A percentile compares a stretch with the other conserved stretches of the same genome.
These are phyloP conservation scores for Eleusine coracana DNA, from an alignment of 176 grass and related monocot genomes.

Conservation along the genomic window DNA sequence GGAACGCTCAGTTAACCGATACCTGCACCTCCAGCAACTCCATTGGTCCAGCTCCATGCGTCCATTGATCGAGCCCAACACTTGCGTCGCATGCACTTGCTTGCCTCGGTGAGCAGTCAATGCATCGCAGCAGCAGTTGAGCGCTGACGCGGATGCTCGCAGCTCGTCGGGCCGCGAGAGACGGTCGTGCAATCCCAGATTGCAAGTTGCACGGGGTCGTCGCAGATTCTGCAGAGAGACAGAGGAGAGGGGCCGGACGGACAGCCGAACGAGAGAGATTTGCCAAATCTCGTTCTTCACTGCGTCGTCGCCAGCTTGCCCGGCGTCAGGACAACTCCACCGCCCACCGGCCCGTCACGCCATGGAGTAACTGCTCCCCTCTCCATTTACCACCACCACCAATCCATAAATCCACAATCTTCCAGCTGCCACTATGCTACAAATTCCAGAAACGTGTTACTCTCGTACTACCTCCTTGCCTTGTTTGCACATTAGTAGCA, in stretches of 20 bases:
- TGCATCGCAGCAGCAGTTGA: background rate
- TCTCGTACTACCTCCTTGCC: background rate
- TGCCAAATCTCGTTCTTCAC: slow-evolving; percentile 27
- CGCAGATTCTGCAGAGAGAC: background rate
- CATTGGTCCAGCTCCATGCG: background rate
- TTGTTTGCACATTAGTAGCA: background rate
- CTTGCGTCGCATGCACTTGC: background rate
- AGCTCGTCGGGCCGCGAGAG: background rate
- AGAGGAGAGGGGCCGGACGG: background rate
- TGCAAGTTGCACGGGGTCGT: background rate
- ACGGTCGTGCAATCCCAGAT: background rate
- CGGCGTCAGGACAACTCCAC: background rate
- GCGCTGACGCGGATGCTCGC: background rate
- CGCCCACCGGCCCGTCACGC: slow-evolving; percentile 11
- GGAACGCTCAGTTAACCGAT: background rate
- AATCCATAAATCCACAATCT: background rate
- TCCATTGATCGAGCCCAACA: background rate
- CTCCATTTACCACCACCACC: background rate
- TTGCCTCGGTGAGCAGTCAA: background rate
- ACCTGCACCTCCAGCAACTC: background rate
- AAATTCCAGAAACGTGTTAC: background rate
- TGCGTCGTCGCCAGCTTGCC: slow-evolving; percentile 8
- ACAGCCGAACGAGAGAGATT: background rate
- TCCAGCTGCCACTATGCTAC: background rate
- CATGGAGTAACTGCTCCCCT: background rate